Evolutionary conservation across 2,329 filamentous ascomycete species (phyloP), one percentile per base, ranked within the genome.

Genomic region (Monosporascus ibericus): DNA sequence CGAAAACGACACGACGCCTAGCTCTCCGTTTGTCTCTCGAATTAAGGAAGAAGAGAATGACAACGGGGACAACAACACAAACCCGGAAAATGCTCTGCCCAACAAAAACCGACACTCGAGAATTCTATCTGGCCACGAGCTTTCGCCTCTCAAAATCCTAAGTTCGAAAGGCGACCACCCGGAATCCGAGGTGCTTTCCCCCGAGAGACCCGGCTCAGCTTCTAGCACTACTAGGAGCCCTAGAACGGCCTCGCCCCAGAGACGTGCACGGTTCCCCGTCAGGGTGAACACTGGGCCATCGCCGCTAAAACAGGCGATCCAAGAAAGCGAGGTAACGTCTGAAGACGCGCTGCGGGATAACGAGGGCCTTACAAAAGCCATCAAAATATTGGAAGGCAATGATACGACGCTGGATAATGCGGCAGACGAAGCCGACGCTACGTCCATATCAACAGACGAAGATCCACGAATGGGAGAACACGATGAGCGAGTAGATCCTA

Each of bases 341-440:
- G 77, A 82, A 50, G 76, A 82, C 52, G 76, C 76, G 2, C 70
- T 84, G 50, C 70, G 70, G 42, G 74, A 79, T 44, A 84, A 82
- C 57, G 75, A 76, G 48, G 80, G 78, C 3, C 70, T 85, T 39
- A 78, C 76, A 60, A 76, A 76, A 52, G 81, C 81, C 5, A 84
- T 86, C 58, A 75, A 80, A 54, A 84, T 85, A 46, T 80, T 85
- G 36, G 83, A 86, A 61, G 81, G 85, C 36, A 63, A 67, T 20
- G 64, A 65, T 22, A 60, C 64, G 0, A 58, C 67, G 48, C 63
- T 69, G 48, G 65, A 69, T 17, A 63, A 74, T 38, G 63, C 9
- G 17, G 56, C 60, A 3, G 54, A 61, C 7, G 58, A 59, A 20
- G 55, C 65, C 50, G 66, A 72, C 54, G 67, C 65, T 25, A 68